Evolutionary conservation across 352 stramenopile genomes (phyloP), one percentile per base, ranked within the genome.

Genomic region (Hyaloperonospora arabidopsidis): DNA sequence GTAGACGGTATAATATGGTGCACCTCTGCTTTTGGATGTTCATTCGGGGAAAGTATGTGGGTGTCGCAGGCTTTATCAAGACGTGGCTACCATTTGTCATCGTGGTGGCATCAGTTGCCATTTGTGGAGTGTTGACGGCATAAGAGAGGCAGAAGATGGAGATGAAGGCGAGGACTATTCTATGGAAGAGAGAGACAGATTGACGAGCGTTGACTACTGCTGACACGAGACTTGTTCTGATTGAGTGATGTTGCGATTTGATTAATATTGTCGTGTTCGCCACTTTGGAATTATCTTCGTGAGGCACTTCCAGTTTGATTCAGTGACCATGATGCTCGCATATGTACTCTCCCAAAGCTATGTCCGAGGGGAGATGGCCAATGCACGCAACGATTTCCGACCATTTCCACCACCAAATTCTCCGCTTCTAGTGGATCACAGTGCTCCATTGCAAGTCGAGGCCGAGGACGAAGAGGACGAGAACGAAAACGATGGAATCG

Each of bases 1-100:
- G 72, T n/a, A 72, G 63, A 41, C 68, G 67, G 51, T 91, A 76
- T 78, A 84, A 87, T 63, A 91, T 91, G 80, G 68, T 89, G 50
- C 67, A 76, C 52, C 78, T 91, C 23, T 89, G 78, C 65, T 85
- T 89, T 49, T 91, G 78, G 78, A 72, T 91, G 63, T 91, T 91
- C 48, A 76, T 81, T 53, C 68, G 71, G 54, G 80, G 74, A 8
- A 67, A 65, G 1, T 89, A 87, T 59, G 74, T 86, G 35, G 60
- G 71, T 38, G 15, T 65, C 0, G 47, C 46, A 1, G 77, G 55
- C 0, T 58, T 72, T 13, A 21, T 72, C 52, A 77, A 77, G 46
- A 70, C 68, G 12, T 74, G 65, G 68, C 39, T 71, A 18, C 68
- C 68, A 6, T 77, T 77, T 54, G 49, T 25, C 3, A 55, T 70